These are phyloP conservation scores for Leccinum variicolor DNA, from an alignment of 768 basidiomycete genomes.

Conservation along the genomic window DNA sequence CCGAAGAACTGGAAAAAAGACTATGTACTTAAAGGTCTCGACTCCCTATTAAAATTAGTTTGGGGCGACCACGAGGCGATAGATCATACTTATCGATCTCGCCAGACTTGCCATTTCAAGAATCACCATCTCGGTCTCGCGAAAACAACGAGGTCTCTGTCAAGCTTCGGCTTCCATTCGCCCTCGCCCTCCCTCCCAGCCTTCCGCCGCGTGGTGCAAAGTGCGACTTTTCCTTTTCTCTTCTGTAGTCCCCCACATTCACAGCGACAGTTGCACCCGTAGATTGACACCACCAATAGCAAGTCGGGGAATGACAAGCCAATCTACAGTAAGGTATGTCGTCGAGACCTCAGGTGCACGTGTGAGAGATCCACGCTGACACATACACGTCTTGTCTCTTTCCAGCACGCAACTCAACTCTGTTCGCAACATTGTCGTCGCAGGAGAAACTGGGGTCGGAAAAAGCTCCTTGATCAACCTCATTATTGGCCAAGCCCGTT, in stretches of 20 bases:
- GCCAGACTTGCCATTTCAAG: conserved; percentile 21
- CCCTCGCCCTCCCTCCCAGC: conserved; percentile 2
- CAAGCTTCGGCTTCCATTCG: conserved; percentile 9
- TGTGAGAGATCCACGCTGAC: not conserved
- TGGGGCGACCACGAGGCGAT: conserved; percentile 3
- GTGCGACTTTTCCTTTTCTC: not conserved
- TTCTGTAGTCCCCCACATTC: not conserved
- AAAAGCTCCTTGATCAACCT: conserved; percentile 33
- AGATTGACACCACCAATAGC: not conserved
- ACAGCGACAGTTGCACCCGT: not conserved
- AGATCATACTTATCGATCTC: conserved; percentile 17
- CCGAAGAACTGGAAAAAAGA: too few species aligned
- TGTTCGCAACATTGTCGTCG: conserved; percentile 27
- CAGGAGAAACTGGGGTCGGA: conserved; percentile 29
- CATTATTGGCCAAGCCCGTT: conserved; percentile 13
- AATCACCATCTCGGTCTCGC: conserved; percentile 9
- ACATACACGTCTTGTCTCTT: conserved; percentile 3
- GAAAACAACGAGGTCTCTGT: conserved; percentile 22
- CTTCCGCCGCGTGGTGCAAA: not conserved
- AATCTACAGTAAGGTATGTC: not conserved
- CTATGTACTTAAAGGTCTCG: not conserved
- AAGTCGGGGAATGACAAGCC: conserved; percentile 6
- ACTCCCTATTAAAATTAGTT: not conserved
- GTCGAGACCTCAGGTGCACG: not conserved
- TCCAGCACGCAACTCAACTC: conserved; percentile 8